Evolutionary conservation across 2,329 filamentous ascomycete genomes (phyloP).

Genomic region (Colletotrichum sansevieriae): DNA sequence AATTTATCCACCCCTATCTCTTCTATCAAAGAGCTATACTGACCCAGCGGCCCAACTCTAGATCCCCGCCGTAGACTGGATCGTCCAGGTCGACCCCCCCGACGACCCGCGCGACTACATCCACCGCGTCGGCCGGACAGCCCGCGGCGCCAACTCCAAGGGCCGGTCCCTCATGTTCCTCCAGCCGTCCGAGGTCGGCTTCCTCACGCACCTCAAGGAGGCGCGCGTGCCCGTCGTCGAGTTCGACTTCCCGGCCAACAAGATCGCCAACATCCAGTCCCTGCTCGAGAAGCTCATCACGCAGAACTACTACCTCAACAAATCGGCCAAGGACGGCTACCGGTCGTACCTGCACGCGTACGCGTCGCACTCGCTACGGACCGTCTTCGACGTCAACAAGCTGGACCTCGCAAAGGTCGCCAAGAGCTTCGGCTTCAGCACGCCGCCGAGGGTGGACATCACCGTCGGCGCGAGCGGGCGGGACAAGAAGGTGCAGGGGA

Average conservation of each 20-base stretch:
- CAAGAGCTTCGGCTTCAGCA: conserved; percentile 84
- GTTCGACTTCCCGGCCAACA: conserved; percentile 93
- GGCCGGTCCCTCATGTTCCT: conserved; percentile 94
- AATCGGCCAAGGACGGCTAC: conserved; percentile 83
- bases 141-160: conserved; percentile 84
- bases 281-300: conserved; percentile 94
- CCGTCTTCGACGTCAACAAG: conserved; percentile 83
- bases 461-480: conserved; percentile 84
- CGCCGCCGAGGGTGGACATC: conserved; percentile 86
- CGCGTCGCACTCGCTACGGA: conserved; percentile 74
- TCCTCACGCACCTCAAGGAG: conserved; percentile 90
- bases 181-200: conserved; percentile 91
- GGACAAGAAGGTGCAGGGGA: conserved; percentile 75
- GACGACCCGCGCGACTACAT: conserved; percentile 94
- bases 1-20: too few species aligned
- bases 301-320: conserved; percentile 97
- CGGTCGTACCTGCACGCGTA: conserved; percentile 95
- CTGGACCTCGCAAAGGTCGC: conserved; percentile 86
- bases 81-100: conserved; percentile 94
- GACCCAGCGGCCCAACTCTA: neutral
- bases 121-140: conserved; percentile 95
- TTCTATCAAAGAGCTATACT: neutral
- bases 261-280: conserved; percentile 90
- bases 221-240: conserved; percentile 94
- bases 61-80: conserved; percentile 82